Conservation (phyloP, 2,329 filamentous ascomycete species). For the Alternaria sp. region DNA sequence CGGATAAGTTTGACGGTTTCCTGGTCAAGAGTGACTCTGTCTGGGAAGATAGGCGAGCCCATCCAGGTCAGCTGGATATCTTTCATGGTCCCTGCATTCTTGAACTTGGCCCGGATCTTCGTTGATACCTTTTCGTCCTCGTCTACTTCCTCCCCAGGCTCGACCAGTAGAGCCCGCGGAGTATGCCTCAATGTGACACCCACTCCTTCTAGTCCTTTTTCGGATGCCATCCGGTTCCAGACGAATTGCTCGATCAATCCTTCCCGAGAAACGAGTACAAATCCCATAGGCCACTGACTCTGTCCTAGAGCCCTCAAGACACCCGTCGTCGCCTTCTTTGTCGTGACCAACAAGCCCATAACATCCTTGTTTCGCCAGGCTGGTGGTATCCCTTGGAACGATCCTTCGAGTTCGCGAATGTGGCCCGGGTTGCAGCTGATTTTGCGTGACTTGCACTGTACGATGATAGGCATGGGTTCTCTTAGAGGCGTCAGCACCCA, state of each 20-base stretch:
- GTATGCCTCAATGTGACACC: constrained; percentile 48
- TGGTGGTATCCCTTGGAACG: constrained; percentile 75
- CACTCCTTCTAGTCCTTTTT: constrained; percentile 67
- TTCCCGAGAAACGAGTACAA: constrained; percentile 66
- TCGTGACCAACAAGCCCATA: constrained; percentile 75
- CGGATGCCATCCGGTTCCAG: constrained; percentile 73
- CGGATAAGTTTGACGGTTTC: constrained; percentile 30
- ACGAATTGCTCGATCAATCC: constrained; percentile 72
- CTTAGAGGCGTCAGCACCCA: constrained; percentile 64
- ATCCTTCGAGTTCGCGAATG: constrained; percentile 80
- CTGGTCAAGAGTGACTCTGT: constrained; percentile 31
- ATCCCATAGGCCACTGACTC: constrained; percentile 76
- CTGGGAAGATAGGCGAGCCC: constrained; percentile 45
- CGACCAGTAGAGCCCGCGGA: constrained; percentile 20
- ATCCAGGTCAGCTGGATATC: constrained; percentile 51
- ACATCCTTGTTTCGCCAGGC: constrained; percentile 72
- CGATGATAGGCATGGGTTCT: constrained; percentile 54
- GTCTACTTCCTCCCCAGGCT: constrained; percentile 10
- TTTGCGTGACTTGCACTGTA: constrained; percentile 74
- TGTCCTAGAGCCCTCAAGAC: constrained; percentile 75
- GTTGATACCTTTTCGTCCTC: constrained; percentile 8
- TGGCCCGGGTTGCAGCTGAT: constrained; percentile 62
- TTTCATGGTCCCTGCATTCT: constrained; percentile 33
- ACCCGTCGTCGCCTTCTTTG: constrained; percentile 77
- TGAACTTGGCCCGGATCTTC: constrained; percentile 20